Evolutionary conservation across 1,284 basidiomycete species (phyloP).

Genomic region (Dichomitus squalens): DNA sequence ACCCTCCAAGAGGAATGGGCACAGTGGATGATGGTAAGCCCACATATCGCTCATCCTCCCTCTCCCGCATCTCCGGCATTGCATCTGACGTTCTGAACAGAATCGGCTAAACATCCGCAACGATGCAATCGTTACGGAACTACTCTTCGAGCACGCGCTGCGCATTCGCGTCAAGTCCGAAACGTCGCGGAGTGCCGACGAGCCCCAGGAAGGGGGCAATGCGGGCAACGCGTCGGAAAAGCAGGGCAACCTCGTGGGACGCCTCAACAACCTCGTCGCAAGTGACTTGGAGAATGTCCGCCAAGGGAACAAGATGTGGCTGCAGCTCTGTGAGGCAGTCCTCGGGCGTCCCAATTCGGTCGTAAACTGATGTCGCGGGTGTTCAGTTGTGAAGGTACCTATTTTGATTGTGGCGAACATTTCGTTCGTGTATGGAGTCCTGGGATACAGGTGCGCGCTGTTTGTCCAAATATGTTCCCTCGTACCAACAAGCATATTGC

Average conservation of each 20-base stretch:
- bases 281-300: slow-evolving; percentile 39
- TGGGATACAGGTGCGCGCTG: slow-evolving; percentile 46
- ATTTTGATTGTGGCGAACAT: slow-evolving; percentile 35
- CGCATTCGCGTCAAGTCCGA: slow-evolving; percentile 51
- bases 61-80: too few relatives aligned
- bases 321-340: slow-evolving; percentile 27
- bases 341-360: neutral
- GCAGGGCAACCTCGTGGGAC: slow-evolving; percentile 42
- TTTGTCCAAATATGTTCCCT: neutral
- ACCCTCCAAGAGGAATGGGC: slow-evolving; percentile 50
- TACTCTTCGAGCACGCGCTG: slow-evolving; percentile 58
- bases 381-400: slow-evolving; percentile 38
- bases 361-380: slow-evolving; percentile 20
- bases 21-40: slow-evolving; percentile 47
- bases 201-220: slow-evolving; percentile 6
- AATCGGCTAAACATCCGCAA: too few relatives aligned
- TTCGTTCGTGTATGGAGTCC: slow-evolving; percentile 45
- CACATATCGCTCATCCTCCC: too few relatives aligned
- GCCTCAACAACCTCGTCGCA: slow-evolving; percentile 48
- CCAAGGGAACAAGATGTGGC: slow-evolving; percentile 36
- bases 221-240: slow-evolving; percentile 29
- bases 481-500: slow-evolving; percentile 2
- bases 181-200: too few relatives aligned
- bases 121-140: slow-evolving; percentile 55
- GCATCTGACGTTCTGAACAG: too few relatives aligned